A percentile compares a stretch with the other conserved stretches of the same genome.
Evolutionary conservation across 2,329 filamentous ascomycete species (phyloP).

Genomic region (Pseudogymnoascus pannorum): DNA sequence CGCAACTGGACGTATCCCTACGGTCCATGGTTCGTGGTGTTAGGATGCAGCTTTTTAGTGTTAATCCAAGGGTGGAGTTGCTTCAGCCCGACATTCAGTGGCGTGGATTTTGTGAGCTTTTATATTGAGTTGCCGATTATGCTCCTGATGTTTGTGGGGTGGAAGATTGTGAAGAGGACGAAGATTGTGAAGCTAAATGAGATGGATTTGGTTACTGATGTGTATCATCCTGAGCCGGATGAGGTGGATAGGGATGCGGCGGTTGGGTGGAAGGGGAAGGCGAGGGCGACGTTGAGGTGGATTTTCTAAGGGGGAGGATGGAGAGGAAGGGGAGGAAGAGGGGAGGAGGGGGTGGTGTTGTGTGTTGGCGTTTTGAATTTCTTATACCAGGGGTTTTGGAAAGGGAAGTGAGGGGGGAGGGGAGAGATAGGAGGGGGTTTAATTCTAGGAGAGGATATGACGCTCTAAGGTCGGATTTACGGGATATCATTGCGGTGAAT

Average conservation of each 20-base stretch:
- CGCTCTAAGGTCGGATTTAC: not conserved
- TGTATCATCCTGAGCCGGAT: slow-evolving; percentile 26
- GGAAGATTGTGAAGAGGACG: slow-evolving; percentile 46
- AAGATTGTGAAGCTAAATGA: slow-evolving; percentile 36
- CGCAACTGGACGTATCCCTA: slow-evolving; percentile 61
- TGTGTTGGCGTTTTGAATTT: not conserved
- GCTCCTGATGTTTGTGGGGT: slow-evolving; percentile 45
- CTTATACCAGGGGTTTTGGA: not conserved
- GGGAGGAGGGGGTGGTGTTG: not conserved
- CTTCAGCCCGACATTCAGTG: slow-evolving; percentile 51
- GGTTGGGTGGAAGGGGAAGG: slow-evolving; percentile 22
- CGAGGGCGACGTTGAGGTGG: slow-evolving; percentile 23
- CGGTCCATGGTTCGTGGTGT: slow-evolving; percentile 49
- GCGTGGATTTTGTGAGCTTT: slow-evolving; percentile 54
- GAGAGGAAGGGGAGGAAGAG: not conserved
- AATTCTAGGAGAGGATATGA: not conserved
- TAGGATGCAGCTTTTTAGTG: slow-evolving; percentile 52
- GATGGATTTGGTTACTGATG: slow-evolving; percentile 46
- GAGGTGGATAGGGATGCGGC: slow-evolving; percentile 23
- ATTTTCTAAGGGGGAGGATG: slow-evolving; percentile 19
- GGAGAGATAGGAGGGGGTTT: too few species aligned
- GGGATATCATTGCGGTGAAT: not conserved
- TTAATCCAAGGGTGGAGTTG: slow-evolving; percentile 57
- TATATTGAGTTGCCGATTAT: slow-evolving; percentile 58
- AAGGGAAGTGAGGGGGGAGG: too few species aligned